phyloP scores from a whole-genome alignment of 129 eudicot genomes.

The Flaveria trinervia region DNA sequence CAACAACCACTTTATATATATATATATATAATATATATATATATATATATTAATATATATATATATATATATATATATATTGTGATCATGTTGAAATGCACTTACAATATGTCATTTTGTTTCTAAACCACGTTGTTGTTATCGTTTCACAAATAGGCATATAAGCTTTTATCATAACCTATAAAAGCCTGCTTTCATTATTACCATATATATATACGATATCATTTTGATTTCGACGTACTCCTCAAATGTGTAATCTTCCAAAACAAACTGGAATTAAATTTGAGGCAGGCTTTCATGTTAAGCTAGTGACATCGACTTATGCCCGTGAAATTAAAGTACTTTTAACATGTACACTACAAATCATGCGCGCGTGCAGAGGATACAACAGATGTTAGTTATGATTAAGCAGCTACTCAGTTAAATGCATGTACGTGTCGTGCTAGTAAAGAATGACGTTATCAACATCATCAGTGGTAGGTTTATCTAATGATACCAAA shows the following conservation, averaged over 20 bases:
- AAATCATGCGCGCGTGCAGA: background rate
- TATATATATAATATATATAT: too few species aligned
- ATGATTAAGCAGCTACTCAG: background rate
- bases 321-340: background rate
- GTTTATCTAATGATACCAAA: background rate
- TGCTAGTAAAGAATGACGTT: background rate
- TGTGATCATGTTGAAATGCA: background rate
- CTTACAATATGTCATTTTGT: background rate
- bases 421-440: background rate
- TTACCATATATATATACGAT: background rate
- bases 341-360: background rate
- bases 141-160: conserved; percentile 38
- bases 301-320: conserved; percentile 5
- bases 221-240: conserved; percentile 14
- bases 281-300: conserved; percentile 14
- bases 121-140: conserved; percentile 26
- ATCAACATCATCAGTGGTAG: background rate
- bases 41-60: too few species aligned
- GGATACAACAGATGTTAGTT: background rate
- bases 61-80: background rate
- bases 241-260: background rate
- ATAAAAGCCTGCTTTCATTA: conserved; percentile 33
- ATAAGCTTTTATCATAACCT: conserved; percentile 36
- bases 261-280: background rate
- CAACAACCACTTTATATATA: too few species aligned